These are phyloP conservation scores for Cyclostephanos tholiformis DNA, from an alignment of 108 stramenopile genomes.

Conservation along the genomic window DNA sequence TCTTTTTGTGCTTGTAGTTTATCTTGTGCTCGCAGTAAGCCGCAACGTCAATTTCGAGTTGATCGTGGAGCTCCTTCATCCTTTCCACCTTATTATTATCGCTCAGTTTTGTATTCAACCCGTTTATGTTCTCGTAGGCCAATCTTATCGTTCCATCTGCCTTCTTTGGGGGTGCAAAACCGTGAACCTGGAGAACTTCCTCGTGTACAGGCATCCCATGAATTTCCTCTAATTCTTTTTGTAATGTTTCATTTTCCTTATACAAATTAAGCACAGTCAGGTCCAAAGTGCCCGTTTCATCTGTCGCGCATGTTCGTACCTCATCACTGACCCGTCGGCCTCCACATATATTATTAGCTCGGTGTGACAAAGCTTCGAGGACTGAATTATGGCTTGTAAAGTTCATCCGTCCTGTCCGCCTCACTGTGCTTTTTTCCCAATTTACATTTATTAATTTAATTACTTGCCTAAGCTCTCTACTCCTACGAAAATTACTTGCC, in stretches of 20 bases:
- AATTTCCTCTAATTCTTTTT: not conserved
- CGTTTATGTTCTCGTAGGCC: conserved; percentile 2
- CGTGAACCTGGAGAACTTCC: conserved; percentile 1
- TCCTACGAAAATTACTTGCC: not conserved
- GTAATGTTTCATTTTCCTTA: not conserved
- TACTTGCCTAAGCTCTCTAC: not conserved
- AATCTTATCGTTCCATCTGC: not conserved
- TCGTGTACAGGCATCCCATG: not conserved
- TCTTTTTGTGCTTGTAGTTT: conserved; percentile 10
- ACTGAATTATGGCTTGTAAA: not conserved
- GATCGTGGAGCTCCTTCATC: not conserved
- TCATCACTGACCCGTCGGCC: not conserved
- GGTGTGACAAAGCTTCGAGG: not conserved
- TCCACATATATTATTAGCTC: not conserved
- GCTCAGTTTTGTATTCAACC: not conserved
- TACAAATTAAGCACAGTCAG: not conserved
- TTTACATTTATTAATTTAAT: not conserved
- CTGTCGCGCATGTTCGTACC: not conserved
- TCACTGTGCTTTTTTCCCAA: not conserved
- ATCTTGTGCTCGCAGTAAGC: conserved; percentile 11
- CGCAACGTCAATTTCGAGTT: conserved; percentile 13
- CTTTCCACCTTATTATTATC: not conserved
- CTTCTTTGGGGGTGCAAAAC: not conserved
- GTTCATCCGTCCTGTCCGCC: not conserved
- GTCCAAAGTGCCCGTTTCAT: not conserved